Evolutionary conservation across 441 rosid genomes (phyloP).

Genomic region (Corymbia citriodora): DNA sequence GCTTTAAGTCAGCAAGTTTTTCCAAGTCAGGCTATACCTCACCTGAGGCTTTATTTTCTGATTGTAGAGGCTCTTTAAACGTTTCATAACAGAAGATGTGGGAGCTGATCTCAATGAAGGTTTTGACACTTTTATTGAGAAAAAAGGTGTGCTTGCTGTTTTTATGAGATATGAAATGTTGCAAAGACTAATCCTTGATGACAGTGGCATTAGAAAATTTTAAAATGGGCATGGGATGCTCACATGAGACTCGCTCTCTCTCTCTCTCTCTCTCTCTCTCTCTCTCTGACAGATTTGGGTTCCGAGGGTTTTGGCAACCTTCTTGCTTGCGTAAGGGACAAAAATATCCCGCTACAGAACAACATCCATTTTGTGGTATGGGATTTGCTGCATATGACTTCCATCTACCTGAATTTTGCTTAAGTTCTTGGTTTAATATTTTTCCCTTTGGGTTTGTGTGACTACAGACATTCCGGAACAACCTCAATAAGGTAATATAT

Average conservation of each 20-base stretch:
- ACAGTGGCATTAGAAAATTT: not conserved
- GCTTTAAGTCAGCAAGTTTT: not conserved
- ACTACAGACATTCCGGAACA: slow-evolving; percentile 83
- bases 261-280: not conserved
- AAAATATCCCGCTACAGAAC: slow-evolving; percentile 73
- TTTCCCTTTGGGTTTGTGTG: slow-evolving; percentile 4
- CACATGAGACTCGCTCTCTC: not conserved
- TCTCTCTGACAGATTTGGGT: slow-evolving; percentile 62
- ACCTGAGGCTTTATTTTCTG: slow-evolving; percentile 2
- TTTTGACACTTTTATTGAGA: slow-evolving; percentile 72
- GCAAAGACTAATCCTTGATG: not conserved
- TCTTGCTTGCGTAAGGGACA: slow-evolving; percentile 78
- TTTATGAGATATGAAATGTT: not conserved
- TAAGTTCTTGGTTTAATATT: slow-evolving; percentile 16
- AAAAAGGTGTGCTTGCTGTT: slow-evolving; percentile 47
- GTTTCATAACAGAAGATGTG: slow-evolving; percentile 61
- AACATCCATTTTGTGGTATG: slow-evolving; percentile 98
- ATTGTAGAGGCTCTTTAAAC: slow-evolving; percentile 84
- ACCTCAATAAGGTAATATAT: slow-evolving; percentile 79
- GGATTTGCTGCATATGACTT: slow-evolving; percentile 3
- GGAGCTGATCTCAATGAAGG: slow-evolving; percentile 96
- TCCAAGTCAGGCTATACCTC: not conserved
- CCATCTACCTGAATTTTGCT: slow-evolving; percentile 1
- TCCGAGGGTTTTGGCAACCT: slow-evolving; percentile 92
- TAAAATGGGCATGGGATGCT: slow-evolving; percentile 6